These are phyloP conservation scores for Begonia fuchsioides DNA, from an alignment of 306 rosid species.

Conservation along the genomic window DNA sequence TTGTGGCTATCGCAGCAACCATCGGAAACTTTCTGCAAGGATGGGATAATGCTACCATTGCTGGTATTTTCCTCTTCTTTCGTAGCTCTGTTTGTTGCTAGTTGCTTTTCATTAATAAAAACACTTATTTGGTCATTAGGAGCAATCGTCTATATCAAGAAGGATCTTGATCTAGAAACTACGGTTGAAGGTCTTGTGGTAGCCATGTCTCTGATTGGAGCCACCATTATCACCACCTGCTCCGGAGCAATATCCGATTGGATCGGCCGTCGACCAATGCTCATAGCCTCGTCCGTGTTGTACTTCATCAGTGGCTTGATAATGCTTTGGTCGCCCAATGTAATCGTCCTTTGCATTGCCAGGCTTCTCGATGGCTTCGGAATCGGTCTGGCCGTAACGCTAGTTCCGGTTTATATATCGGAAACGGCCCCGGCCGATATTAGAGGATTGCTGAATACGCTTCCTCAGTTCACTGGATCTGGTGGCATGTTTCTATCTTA, in stretches of 20 bases:
- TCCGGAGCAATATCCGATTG: constrained; percentile 57
- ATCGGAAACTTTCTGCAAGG: constrained; percentile 80
- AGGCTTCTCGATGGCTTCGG: constrained; percentile 77
- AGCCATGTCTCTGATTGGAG: constrained; percentile 75
- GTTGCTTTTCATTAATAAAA: too few species aligned
- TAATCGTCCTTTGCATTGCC: constrained; percentile 42
- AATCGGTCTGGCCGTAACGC: constrained; percentile 76
- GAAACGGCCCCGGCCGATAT: constrained; percentile 85
- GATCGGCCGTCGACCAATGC: constrained; percentile 65
- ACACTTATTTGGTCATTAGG: constrained; percentile 23
- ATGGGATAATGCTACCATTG: constrained; percentile 95
- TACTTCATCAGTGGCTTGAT: constrained; percentile 54
- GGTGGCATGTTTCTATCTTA: constrained; percentile 70
- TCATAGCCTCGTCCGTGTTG: constrained; percentile 50
- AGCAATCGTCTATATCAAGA: constrained; percentile 49
- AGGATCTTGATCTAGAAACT: constrained; percentile 32
- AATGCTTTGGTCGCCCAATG: constrained; percentile 77
- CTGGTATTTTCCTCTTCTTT: constrained; percentile 31
- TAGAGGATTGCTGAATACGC: constrained; percentile 71
- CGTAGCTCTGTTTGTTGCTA: neutral
- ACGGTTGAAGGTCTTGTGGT: constrained; percentile 66
- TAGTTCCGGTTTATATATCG: constrained; percentile 57
- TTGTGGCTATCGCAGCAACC: constrained; percentile 80
- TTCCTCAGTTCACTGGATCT: constrained; percentile 73
- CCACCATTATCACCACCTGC: constrained; percentile 54